phyloP scores from a whole-genome alignment of 179 eudicot genomes.

The Amaranthus tricolor region DNA sequence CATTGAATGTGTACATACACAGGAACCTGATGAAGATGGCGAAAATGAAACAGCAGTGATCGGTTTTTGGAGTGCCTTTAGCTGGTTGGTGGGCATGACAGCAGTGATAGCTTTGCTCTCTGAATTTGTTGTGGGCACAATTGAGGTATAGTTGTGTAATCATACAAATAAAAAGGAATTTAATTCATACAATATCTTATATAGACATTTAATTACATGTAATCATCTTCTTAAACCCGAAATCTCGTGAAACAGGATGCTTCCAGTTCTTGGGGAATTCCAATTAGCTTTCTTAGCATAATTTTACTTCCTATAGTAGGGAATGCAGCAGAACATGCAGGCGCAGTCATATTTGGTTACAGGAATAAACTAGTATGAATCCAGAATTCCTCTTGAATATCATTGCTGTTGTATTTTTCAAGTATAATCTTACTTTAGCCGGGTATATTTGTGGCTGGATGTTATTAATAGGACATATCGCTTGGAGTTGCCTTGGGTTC shows the following conservation, averaged over 20 bases:
- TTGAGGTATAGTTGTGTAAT: conserved; percentile 47
- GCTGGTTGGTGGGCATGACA: conserved; percentile 64
- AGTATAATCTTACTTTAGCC: conserved; percentile 1
- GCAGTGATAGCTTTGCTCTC: conserved; percentile 53
- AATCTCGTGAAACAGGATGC: conserved; percentile 42
- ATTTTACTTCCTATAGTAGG: conserved; percentile 74
- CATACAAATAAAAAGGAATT: too few relatives aligned
- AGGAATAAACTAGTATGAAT: conserved; percentile 60
- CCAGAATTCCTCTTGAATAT: background rate
- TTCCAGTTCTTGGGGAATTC: conserved; percentile 59
- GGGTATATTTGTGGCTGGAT: background rate
- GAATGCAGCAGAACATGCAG: conserved; percentile 81
- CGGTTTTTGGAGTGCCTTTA: conserved; percentile 54
- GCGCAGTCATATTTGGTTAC: conserved; percentile 61
- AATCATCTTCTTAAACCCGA: background rate
- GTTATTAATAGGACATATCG: conserved; percentile 55
- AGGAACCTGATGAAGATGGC: conserved; percentile 25
- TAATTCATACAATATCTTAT: background rate
- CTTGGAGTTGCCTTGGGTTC: conserved; percentile 71
- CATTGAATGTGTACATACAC: background rate
- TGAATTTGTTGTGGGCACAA: conserved; percentile 71
- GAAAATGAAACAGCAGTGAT: conserved; percentile 46
- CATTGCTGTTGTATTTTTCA: background rate
- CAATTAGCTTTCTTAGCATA: conserved; percentile 57
- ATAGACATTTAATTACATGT: background rate